Base-by-base conservation (phyloP, 176 grass and related monocot species). In the Pharus latifolius region DNA sequence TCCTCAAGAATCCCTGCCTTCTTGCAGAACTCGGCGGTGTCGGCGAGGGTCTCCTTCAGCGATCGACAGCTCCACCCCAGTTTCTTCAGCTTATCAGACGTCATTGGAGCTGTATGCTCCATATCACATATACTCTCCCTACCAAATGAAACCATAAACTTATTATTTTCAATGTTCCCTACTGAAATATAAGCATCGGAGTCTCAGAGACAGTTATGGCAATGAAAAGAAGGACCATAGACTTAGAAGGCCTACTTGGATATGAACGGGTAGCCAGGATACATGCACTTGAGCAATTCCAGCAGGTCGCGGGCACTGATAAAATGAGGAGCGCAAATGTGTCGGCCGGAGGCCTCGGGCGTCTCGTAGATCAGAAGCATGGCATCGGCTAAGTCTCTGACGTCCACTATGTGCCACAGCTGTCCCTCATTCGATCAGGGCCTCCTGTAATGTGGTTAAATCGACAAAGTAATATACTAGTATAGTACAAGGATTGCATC, bases 61-160 rank as follows among this genome's bases (percentile, higher is more conserved):
- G 74, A 13, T 22, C 78, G 70, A 27, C 49, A 70, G 13, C 50
- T 85, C 87, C 87, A 90, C 2, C 87, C 82, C 8, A 79, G 65
- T 10, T 82, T 82, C 62, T 70, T 69, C 0, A 90, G 37, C 57
- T 85, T 90, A 10, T 74, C 87, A 0, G 87, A 78, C 0, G 49
- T 63, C 61, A 81, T 71, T 3, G 32, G 69, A 23, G 37, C 26
- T 2, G 42, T 29, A 43, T 69, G 35, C 0, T 79, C 69, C 50
- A 70, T 63, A 14, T 72, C 75, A 20, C 31, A 23, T 2, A 82
- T 63, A 34, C 42, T 75, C 27, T 82, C 70, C 54, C 63, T 75
- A 53, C 13, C 34, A 13, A 3, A 7, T 10, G 29, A 3, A 17
- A 33, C 15, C n/a, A n/a, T n/a, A 49, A 19, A 8, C 25, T 49